Evolutionary conservation across 2,329 filamentous ascomycete species (phyloP), one percentile per base, ranked within the genome.

Genomic region (Gnomoniopsis smithogilvyi): DNA sequence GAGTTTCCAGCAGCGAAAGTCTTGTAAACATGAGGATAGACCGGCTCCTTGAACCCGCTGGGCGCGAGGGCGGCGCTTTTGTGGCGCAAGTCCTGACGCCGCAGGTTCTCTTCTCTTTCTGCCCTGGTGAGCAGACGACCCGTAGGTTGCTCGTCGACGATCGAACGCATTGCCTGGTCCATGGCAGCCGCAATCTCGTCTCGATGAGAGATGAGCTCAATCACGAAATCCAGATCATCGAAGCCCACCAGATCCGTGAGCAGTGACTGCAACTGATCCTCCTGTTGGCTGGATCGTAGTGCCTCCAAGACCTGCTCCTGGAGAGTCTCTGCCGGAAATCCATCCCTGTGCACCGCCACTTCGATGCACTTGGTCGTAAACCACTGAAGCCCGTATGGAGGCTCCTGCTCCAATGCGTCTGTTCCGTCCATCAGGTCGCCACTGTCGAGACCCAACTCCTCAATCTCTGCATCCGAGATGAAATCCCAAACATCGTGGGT

Each of bases 1-100:
- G 88, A 91, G 71, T 98, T 98, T 1, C 95, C 92, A 3, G 93
- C 90, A 62, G 86, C 86, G 69, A 96, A 89, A 2, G 84, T 74
- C 66, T 89, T 92, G 76, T 97, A 99, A 0, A 99, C 92, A 70
- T 99, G 95, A 1, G 96, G 96, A 70, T 99, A 99, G 49, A 90
- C 81, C 3, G 88, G 83, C 55, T 88, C 90, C 60, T 86, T 86
- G 55, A 88, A 80, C 62, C 91, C 82, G n/a, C 85, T 87, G 0
- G 90, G 83, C 2, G 87, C 85, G 24, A 99, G 76, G 2, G 82
- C 68, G 11, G 89, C 83, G 68, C 84, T 85, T 73, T 99, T 99
- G 73, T 99, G 95, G 68, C 91, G 84, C 59, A 83, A 82, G 67
- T 99, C 93, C 66, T 87, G 86, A 48, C 84, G 84, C 8, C 87